Conservation (phyloP, 768 basidiomycete genomes). For the Suillus paluster region DNA sequence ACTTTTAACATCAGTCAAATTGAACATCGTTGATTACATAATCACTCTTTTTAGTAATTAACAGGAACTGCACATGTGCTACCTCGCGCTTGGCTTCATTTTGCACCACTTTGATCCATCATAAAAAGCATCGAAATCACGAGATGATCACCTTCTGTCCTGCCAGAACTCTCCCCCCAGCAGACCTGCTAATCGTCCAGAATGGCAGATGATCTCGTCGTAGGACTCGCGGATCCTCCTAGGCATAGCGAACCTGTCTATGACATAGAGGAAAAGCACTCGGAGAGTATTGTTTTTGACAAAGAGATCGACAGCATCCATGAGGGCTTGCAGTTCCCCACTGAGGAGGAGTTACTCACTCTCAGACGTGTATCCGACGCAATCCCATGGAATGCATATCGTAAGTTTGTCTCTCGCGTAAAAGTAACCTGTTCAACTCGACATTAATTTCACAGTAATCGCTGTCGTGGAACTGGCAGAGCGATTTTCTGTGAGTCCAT, state of each 20-base stretch:
- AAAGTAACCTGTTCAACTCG: background rate
- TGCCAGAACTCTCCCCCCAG: background rate
- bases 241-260: constrained; percentile 8
- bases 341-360: constrained; percentile 60
- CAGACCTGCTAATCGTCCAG: background rate
- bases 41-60: background rate
- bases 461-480: constrained; percentile 72
- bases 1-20: background rate
- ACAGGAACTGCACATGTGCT: constrained; percentile 1
- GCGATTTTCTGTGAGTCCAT: constrained; percentile 63
- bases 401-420: constrained; percentile 6
- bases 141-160: background rate
- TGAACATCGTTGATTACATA: background rate
- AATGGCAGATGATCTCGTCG: constrained; percentile 15
- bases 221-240: constrained; percentile 19
- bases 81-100: background rate
- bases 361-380: constrained; percentile 64
- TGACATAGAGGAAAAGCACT: constrained; percentile 28
- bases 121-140: background rate
- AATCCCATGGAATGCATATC: constrained; percentile 61
- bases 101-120: background rate
- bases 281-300: constrained; percentile 18
- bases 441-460: constrained; percentile 47
- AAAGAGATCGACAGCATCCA: constrained; percentile 42
- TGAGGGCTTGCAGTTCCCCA: constrained; percentile 65